phyloP scores from a whole-genome alignment of 176 grass and related monocot species.

The Chloris gayana region DNA sequence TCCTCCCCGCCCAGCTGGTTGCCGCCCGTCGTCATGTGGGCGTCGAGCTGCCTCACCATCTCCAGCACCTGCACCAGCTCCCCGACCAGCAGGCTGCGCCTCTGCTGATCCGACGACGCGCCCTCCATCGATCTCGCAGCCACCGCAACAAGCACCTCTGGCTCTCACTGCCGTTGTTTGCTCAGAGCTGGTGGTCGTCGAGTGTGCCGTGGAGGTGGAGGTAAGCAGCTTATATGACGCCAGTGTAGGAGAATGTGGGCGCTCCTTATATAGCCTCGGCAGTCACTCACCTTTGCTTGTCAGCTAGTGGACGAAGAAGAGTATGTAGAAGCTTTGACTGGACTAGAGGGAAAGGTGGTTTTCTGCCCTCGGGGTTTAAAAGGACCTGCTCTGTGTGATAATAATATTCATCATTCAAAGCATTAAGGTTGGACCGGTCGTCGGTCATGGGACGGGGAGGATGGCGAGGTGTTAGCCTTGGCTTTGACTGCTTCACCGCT shows the following conservation, averaged over 20 bases:
- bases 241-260: background rate
- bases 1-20: slow-evolving; percentile 25
- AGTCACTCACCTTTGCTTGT: background rate
- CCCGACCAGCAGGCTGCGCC: slow-evolving; percentile 41
- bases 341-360: background rate
- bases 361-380: slow-evolving; percentile 5
- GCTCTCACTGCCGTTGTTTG: background rate
- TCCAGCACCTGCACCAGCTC: slow-evolving; percentile 71
- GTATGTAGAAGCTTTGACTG: slow-evolving; percentile 53
- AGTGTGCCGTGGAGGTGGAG: background rate
- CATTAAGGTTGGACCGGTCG: slow-evolving; percentile 46
- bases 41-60: slow-evolving; percentile 60
- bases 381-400: background rate
- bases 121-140: slow-evolving; percentile 50
- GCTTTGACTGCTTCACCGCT: slow-evolving; percentile 35
- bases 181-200: background rate
- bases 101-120: slow-evolving; percentile 29
- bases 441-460: slow-evolving; percentile 33
- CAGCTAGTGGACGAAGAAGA: slow-evolving; percentile 19
- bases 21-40: slow-evolving; percentile 44
- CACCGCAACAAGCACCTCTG: background rate
- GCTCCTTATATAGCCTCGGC: slow-evolving; percentile 35
- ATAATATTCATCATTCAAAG: slow-evolving; percentile 42
- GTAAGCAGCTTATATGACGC: background rate
- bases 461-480: slow-evolving; percentile 15